Conservation (phyloP, 2,329 filamentous ascomycete genomes). For the Incumbomyces delicatus region DNA sequence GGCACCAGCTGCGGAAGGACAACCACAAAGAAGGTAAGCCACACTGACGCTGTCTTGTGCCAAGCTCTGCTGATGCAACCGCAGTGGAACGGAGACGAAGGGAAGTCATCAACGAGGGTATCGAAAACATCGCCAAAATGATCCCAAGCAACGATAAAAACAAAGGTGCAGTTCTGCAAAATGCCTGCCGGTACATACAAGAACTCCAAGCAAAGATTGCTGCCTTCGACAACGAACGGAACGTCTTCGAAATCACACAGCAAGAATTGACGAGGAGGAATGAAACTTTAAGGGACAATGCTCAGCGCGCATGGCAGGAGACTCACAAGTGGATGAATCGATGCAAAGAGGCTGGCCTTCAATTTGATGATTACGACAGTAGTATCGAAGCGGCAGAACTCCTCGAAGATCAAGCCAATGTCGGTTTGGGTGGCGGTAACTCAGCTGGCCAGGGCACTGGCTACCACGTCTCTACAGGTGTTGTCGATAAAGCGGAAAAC, state of each 20-base stretch:
- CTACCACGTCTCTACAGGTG: background rate
- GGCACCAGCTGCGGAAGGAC: conserved; percentile 94
- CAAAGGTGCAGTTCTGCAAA: conserved; percentile 91
- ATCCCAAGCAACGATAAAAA: conserved; percentile 98
- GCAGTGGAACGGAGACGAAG: conserved; percentile 88
- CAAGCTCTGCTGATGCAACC: background rate
- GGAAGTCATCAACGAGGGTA: conserved; percentile 97
- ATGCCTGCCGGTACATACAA: conserved; percentile 86
- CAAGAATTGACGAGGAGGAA: conserved; percentile 92
- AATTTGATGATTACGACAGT: conserved; percentile 38
- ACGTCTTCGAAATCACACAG: conserved; percentile 36
- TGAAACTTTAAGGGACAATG: conserved; percentile 86
- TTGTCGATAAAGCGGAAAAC: conserved; percentile 1
- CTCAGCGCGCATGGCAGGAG: conserved; percentile 80
- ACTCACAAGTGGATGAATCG: conserved; percentile 52
- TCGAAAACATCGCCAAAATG: conserved; percentile 95
- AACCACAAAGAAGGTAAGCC: conserved; percentile 93
- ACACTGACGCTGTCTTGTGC: background rate
- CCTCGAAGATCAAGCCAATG: background rate
- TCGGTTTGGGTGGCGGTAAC: background rate
- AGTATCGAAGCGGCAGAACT: background rate
- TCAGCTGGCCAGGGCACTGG: background rate
- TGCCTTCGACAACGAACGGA: conserved; percentile 32
- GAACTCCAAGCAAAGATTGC: conserved; percentile 47
- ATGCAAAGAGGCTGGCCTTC: conserved; percentile 37